phyloP scores from a whole-genome alignment of 176 grass and related monocot species.

The Aegilops sharonensis region DNA sequence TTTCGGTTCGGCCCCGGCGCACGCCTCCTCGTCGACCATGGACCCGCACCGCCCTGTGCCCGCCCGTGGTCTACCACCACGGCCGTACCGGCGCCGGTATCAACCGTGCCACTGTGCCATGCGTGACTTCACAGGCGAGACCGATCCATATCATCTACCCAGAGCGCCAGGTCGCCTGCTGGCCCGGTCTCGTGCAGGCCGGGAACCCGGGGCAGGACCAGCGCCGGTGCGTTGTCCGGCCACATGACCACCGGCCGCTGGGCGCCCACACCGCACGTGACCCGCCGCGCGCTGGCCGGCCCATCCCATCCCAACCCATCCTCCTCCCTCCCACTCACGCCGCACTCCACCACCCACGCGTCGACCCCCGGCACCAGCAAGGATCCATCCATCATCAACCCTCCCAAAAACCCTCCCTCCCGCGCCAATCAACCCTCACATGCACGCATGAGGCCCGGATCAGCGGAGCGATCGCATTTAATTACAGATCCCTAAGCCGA shows the following conservation, averaged over 20 bases:
- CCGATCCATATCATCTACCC: not conserved
- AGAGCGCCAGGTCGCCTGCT: not conserved
- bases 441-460: slow-evolving; percentile 13
- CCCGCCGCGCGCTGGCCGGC: not conserved
- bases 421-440: not conserved
- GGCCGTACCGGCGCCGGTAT: too few relatives aligned
- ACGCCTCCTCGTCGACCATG: not conserved
- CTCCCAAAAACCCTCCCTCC: too few relatives aligned
- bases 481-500: slow-evolving; percentile 80
- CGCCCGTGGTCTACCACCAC: too few relatives aligned
- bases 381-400: too few relatives aligned
- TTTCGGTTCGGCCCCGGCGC: not conserved
- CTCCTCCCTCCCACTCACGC: not conserved
- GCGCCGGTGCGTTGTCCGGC: not conserved
- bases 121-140: not conserved
- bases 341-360: not conserved
- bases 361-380: not conserved
- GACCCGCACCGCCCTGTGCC: too few relatives aligned
- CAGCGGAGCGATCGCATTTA: slow-evolving; percentile 16
- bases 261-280: not conserved
- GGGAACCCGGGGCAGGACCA: not conserved
- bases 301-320: not conserved
- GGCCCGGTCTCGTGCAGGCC: not conserved
- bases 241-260: not conserved
- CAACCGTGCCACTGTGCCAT: not conserved